Evolutionary conservation across 2,329 filamentous ascomycete species (phyloP), one percentile per base, ranked within the genome.

Genomic region (Colletotrichum abscissum): DNA sequence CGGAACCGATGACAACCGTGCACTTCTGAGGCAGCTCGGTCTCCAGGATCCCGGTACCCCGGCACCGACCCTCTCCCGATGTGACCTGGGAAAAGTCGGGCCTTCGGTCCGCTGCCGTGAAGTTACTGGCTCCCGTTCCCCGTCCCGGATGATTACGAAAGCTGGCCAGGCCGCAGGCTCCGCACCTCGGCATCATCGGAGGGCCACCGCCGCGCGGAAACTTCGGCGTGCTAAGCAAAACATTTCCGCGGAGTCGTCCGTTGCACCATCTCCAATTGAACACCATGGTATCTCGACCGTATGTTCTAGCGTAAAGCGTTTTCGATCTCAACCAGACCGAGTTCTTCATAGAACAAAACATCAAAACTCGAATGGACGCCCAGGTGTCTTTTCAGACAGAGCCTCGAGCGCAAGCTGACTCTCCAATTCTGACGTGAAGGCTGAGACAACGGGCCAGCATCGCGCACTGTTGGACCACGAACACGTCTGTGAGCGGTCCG

Each of bases 61-160:
- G 30, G 65, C 35, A 30, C 58, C 65, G 33, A 49, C 38, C 38
- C n/a, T 28, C 62, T 35, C 54, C 67, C 57, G 35, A 42, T 59
- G 65, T 56, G 52, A 63, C 33, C 19, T 72, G 35, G 64, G 33
- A 42, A 30, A 12, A 49, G 16, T 54, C 69, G 69, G 69, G 65
- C 65, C 57, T 72, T 69, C 65, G 65, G 69, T 63, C 69, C 65
- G 58, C 28, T 72, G 58, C 65, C 69, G 58, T 63, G 52, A 26
- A 19, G 22, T 28, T 8, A 38, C 30, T 46, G 26, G 35, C 30
- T 28, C 52, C 64, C 22, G 42, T 52, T 12, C 38, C 52, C 57
- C 22, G 42, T 52, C 19, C 64, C 69, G 58, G 6, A 56, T 46
- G 65, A 62, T 58, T 68, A 63, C 26, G 28, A 62, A 57, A 63